Percentiles rank a stretch among this genome's conserved stretches.
These are phyloP conservation scores for Pseudogymnoascus sp. DNA, from an alignment of 2,329 filamentous ascomycete genomes.

Conservation along the genomic window DNA sequence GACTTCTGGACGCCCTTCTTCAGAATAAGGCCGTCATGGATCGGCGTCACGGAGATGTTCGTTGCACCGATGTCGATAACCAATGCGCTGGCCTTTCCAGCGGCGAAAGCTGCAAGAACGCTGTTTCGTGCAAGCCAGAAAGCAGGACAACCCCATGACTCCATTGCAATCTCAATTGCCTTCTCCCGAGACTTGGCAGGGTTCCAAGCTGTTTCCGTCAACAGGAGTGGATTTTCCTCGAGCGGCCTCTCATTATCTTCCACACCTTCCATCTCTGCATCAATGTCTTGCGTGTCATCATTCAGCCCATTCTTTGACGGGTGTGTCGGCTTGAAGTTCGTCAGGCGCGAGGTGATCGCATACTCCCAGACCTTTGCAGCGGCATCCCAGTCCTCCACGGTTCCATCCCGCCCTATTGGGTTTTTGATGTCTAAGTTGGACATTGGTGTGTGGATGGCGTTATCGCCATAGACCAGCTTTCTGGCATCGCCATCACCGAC, in stretches of 20 bases:
- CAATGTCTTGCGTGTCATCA: slow-evolving; percentile 52
- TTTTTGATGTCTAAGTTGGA: slow-evolving; percentile 77
- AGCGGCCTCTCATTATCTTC: slow-evolving; percentile 67
- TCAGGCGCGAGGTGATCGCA: slow-evolving; percentile 79
- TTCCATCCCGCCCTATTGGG: slow-evolving; percentile 80
- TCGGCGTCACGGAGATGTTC: slow-evolving; percentile 79
- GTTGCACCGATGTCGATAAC: slow-evolving; percentile 88
- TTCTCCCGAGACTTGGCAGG: slow-evolving; percentile 80
- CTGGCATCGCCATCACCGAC: slow-evolving; percentile 43
- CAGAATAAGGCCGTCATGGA: slow-evolving; percentile 90
- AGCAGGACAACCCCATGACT: slow-evolving; percentile 89
- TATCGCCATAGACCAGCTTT: slow-evolving; percentile 73
- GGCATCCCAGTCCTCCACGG: slow-evolving; percentile 94
- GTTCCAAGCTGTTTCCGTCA: slow-evolving; percentile 96
- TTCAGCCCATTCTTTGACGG: slow-evolving; percentile 73
- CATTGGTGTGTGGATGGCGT: slow-evolving; percentile 72
- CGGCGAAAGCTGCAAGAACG: slow-evolving; percentile 83
- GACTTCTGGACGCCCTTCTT: slow-evolving; percentile 85
- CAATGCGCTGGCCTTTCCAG: slow-evolving; percentile 85
- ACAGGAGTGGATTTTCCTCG: slow-evolving; percentile 79
- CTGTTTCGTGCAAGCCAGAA: slow-evolving; percentile 89
- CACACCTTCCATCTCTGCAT: slow-evolving; percentile 50
- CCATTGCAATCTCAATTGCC: slow-evolving; percentile 92
- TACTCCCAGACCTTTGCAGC: slow-evolving; percentile 88
- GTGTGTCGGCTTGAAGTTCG: slow-evolving; percentile 62